A percentile compares a stretch with the other conserved stretches of the same genome.
phyloP scores from a whole-genome alignment of 1,139 yeast genomes.

The Diutina neorugosa region DNA sequence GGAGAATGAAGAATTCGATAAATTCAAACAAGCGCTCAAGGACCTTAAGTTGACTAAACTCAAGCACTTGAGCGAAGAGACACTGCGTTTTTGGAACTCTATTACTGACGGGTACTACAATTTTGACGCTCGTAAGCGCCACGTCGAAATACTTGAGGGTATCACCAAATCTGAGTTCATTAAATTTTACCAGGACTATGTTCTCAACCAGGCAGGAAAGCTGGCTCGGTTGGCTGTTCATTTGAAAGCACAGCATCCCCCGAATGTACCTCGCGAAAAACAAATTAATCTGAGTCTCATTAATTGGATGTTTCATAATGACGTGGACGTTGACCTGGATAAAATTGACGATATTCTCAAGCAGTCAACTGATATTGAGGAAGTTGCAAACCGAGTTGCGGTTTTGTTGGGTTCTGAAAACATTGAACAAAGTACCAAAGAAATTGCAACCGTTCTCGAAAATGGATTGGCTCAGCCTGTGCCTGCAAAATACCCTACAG shows the following conservation, averaged over 20 bases:
- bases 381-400: slow-evolving; percentile 8
- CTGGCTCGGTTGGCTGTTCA: slow-evolving; percentile 50
- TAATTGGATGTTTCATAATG: slow-evolving; percentile 16
- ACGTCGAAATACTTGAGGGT: slow-evolving; percentile 41
- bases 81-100: slow-evolving; percentile 48
- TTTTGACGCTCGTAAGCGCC: slow-evolving; percentile 44
- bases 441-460: slow-evolving; percentile 6
- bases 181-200: slow-evolving; percentile 37
- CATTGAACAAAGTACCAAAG: slow-evolving; percentile 6
- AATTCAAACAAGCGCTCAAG: slow-evolving; percentile 48
- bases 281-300: slow-evolving; percentile 16
- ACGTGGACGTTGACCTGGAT: slow-evolving; percentile 12
- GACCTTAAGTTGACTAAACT: slow-evolving; percentile 56
- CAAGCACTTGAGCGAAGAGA: slow-evolving; percentile 72
- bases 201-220: slow-evolving; percentile 14
- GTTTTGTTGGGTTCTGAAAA: slow-evolving; percentile 5
- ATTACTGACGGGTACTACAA: slow-evolving; percentile 72
- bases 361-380: slow-evolving; percentile 5
- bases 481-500: slow-evolving; percentile 20
- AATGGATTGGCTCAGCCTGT: neutral
- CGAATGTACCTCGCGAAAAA: slow-evolving; percentile 15
- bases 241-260: slow-evolving; percentile 46
- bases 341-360: slow-evolving; percentile 13
- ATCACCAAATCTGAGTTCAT: slow-evolving; percentile 48
- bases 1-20: slow-evolving; percentile 50